Conservation (phyloP, 352 stramenopile species). For the Phytophthora constricta region DNA sequence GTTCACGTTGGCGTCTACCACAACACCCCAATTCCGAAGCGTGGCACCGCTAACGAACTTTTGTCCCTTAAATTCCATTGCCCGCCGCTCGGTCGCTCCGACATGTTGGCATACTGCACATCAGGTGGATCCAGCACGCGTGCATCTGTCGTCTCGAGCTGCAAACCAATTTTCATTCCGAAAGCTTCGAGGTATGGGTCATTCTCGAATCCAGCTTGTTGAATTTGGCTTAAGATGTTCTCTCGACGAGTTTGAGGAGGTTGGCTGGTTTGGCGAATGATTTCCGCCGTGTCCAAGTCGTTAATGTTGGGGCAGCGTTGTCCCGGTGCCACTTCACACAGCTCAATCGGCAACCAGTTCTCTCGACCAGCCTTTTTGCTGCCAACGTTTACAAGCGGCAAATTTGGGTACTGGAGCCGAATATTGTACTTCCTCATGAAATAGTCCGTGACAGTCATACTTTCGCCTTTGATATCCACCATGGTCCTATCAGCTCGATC, state of each 20-base stretch:
- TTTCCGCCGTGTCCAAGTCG: slow-evolving; percentile 80
- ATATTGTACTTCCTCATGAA: slow-evolving; percentile 63
- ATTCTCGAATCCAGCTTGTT: slow-evolving; percentile 69
- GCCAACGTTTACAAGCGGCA: slow-evolving; percentile 79
- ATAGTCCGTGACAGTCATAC: slow-evolving; percentile 58
- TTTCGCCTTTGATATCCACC: slow-evolving; percentile 56
- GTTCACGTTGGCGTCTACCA: slow-evolving; percentile 43
- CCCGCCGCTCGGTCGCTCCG: slow-evolving; percentile 61
- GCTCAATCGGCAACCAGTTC: slow-evolving; percentile 80
- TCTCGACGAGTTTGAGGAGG: slow-evolving; percentile 47
- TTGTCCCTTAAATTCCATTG: slow-evolving; percentile 82
- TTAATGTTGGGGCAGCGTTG: slow-evolving; percentile 81
- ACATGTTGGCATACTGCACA: slow-evolving; percentile 66
- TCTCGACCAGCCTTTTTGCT: slow-evolving; percentile 41
- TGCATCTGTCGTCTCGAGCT: slow-evolving; percentile 50
- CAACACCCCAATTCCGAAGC: slow-evolving; percentile 59
- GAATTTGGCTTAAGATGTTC: slow-evolving; percentile 69
- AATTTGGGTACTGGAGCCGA: slow-evolving; percentile 56
- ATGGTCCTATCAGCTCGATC: slow-evolving; percentile 38
- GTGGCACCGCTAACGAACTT: slow-evolving; percentile 57
- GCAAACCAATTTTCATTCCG: slow-evolving; percentile 55
- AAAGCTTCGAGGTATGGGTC: slow-evolving; percentile 68
- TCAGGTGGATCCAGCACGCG: slow-evolving; percentile 58
- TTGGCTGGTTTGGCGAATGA: slow-evolving; percentile 72
- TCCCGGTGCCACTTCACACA: slow-evolving; percentile 71